Conservation (phyloP, 2,329 filamentous ascomycete species). For the Coniella vitis region DNA sequence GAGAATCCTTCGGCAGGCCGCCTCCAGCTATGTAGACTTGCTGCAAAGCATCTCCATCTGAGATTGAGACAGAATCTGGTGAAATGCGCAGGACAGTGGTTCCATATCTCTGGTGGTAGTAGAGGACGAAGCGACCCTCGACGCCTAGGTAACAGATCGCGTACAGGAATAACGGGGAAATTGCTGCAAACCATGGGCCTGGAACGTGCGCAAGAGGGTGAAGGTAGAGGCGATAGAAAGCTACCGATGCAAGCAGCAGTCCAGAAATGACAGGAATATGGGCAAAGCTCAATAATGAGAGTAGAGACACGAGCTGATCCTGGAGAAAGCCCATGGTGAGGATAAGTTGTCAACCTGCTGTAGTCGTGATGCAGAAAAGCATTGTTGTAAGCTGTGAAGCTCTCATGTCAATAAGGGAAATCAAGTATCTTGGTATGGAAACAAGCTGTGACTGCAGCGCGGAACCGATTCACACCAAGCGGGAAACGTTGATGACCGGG, state of each 20-base stretch:
- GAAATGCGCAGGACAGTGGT: slow-evolving; percentile 27
- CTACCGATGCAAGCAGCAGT: not conserved
- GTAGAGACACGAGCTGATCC: not conserved
- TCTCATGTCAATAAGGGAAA: too few species aligned
- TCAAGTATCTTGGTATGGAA: too few species aligned
- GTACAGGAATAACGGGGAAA: slow-evolving; percentile 16
- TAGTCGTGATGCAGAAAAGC: too few species aligned
- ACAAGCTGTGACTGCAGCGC: too few species aligned
- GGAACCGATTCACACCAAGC: too few species aligned
- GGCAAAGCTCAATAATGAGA: not conserved
- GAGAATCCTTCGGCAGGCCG: slow-evolving; percentile 44
- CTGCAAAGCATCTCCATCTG: slow-evolving; percentile 36
- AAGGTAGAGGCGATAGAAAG: slow-evolving; percentile 9
- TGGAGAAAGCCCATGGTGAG: not conserved
- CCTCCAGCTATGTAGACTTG: slow-evolving; percentile 45
- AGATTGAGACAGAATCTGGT: slow-evolving; percentile 33
- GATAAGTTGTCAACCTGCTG: too few species aligned
- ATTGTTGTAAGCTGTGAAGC: too few species aligned
- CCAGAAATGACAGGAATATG: not conserved
- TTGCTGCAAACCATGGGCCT: slow-evolving; percentile 1
- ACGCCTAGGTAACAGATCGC: slow-evolving; percentile 19
- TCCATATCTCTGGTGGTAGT: slow-evolving; percentile 9
- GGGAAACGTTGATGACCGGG: too few species aligned
- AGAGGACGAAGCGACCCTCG: slow-evolving; percentile 16
- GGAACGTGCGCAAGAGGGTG: slow-evolving; percentile 14